A percentile compares a stretch with the other conserved stretches of the same genome.
Evolutionary conservation across 2,329 filamentous ascomycete species (phyloP).

Genomic region (Aplosporella prunicola): DNA sequence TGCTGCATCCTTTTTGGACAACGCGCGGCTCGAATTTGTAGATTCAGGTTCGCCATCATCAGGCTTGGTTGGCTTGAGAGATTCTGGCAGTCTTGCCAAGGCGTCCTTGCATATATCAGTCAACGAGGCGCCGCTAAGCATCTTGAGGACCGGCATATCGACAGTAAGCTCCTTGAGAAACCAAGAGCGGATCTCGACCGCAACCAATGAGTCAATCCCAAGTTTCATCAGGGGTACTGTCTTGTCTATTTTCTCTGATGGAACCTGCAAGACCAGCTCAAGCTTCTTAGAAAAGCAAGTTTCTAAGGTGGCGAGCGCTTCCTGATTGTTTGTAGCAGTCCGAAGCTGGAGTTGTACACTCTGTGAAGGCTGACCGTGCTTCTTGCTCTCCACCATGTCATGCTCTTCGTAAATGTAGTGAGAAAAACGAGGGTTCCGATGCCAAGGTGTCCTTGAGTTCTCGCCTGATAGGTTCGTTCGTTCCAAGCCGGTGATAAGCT

Average conservation of each 20-base stretch:
- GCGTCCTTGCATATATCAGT: background rate
- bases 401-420: background rate
- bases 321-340: too few relatives aligned
- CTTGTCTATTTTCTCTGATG: background rate
- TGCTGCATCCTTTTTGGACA: constrained; percentile 13
- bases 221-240: constrained; percentile 10
- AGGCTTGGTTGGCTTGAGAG: too few relatives aligned
- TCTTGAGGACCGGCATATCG: constrained; percentile 40
- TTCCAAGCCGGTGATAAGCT: background rate
- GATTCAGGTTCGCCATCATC: too few relatives aligned
- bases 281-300: too few relatives aligned
- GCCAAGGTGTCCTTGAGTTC: background rate
- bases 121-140: constrained; percentile 27
- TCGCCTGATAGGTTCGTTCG: background rate
- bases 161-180: constrained; percentile 37
- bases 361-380: too few relatives aligned
- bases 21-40: too few relatives aligned
- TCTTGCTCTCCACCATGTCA: too few relatives aligned
- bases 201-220: constrained; percentile 30
- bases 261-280: background rate
- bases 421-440: constrained; percentile 1
- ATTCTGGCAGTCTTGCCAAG: too few relatives aligned
- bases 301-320: background rate
- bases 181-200: constrained; percentile 38
- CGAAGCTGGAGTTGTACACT: too few relatives aligned